Conservation (phyloP, 768 basidiomycete species). For the Leccinum subgranulosum region DNA sequence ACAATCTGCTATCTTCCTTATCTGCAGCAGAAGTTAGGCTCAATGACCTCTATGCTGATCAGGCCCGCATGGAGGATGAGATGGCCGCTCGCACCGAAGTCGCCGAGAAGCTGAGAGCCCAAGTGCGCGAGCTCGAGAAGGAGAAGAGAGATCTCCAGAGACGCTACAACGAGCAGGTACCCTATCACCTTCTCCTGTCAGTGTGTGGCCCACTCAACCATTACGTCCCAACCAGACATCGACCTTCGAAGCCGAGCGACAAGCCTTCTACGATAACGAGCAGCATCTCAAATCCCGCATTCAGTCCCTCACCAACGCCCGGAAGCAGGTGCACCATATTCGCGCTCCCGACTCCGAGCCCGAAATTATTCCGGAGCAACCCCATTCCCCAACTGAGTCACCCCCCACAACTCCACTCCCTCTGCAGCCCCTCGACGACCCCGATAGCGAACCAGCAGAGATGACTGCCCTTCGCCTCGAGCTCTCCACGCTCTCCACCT, state of each 20-base stretch:
- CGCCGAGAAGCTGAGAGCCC: constrained; percentile 73
- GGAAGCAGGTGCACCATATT: constrained; percentile 48
- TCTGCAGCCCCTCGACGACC: constrained; percentile 55
- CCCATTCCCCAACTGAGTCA: constrained; percentile 23
- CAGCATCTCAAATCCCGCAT: constrained; percentile 91
- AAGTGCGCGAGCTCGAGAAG: constrained; percentile 83
- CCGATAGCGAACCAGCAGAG: constrained; percentile 77
- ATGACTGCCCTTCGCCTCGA: constrained; percentile 83
- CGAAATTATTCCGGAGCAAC: constrained; percentile 40
- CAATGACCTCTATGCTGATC: constrained; percentile 77
- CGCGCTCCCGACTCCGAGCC: constrained; percentile 36
- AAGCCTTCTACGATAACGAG: constrained; percentile 90
- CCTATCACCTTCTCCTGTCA: constrained; percentile 8
- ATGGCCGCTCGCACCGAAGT: constrained; percentile 80
- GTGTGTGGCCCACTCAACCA: constrained; percentile 13
- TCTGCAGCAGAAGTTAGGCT: constrained; percentile 69
- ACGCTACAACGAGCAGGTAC: constrained; percentile 86
- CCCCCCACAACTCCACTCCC: constrained; percentile 22
- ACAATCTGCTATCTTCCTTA: constrained; percentile 59
- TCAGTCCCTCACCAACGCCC: constrained; percentile 68
- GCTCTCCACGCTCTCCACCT: constrained; percentile 81
- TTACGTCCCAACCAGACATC: constrained; percentile 49
- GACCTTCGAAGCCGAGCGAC: constrained; percentile 89
- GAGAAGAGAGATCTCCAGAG: constrained; percentile 82
- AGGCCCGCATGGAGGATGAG: constrained; percentile 77